These are phyloP conservation scores for Golubevia sp. DNA, from an alignment of 1,284 basidiomycete genomes.

Conservation along the genomic window DNA sequence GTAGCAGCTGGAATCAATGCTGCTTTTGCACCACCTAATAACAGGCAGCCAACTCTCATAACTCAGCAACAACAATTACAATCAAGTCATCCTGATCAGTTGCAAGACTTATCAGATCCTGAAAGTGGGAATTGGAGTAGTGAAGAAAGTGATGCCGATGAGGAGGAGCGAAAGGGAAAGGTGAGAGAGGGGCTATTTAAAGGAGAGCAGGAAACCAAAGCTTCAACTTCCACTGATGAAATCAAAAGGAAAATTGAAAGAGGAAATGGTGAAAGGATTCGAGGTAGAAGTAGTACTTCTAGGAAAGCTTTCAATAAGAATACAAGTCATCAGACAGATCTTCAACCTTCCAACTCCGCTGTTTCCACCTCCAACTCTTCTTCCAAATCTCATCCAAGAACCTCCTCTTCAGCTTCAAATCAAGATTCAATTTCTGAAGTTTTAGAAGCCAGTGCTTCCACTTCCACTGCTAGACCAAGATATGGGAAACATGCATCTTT, in stretches of 20 bases:
- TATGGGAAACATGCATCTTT: not conserved
- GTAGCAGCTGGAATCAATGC: not conserved
- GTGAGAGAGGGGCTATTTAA: not conserved
- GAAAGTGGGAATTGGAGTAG: constrained; percentile 15
- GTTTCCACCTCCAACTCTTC: not conserved
- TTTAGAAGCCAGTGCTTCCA: no score
- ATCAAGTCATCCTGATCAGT: no score
- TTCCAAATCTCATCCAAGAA: no score
- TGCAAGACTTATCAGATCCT: constrained; percentile 25
- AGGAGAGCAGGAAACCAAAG: no score
- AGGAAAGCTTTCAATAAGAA: no score
- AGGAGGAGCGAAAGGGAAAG: constrained; percentile 1
- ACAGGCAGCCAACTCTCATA: not conserved
- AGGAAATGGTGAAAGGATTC: no score
- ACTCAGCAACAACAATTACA: not conserved
- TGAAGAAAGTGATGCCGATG: not conserved
- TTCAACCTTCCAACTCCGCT: not conserved
- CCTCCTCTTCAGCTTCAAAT: no score
- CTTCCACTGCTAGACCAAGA: not conserved
- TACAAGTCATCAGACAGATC: not conserved
- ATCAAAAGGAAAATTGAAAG: not conserved
- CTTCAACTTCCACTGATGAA: not conserved
- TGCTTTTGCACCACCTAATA: not conserved
- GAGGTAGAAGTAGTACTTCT: no score
- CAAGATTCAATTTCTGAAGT: no score